Evolutionary conservation across 192 early-diverging fungal genomes (phyloP).

Genomic region (Entophlyctis luteolus): DNA sequence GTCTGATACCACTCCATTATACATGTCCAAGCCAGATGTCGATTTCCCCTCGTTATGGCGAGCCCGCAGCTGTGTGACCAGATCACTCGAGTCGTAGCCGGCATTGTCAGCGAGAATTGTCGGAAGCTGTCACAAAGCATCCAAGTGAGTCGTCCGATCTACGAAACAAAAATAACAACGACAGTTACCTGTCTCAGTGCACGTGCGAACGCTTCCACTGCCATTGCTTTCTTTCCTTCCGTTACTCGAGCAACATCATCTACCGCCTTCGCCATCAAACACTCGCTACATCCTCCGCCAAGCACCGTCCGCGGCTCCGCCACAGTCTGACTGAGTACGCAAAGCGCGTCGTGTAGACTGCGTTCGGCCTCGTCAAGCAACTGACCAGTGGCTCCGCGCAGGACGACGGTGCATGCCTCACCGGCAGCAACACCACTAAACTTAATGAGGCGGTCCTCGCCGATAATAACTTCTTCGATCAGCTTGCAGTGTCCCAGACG

Average conservation of each 20-base stretch:
- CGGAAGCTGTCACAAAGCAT: constrained; percentile 68
- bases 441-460: constrained; percentile 96
- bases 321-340: constrained; percentile 92
- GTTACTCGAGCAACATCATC: constrained; percentile 88
- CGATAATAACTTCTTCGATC: constrained; percentile 98
- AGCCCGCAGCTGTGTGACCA: constrained; percentile 89
- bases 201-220: constrained; percentile 90
- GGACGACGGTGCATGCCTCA: constrained; percentile 95
- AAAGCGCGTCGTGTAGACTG: constrained; percentile 93
- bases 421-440: constrained; percentile 93
- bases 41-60: constrained; percentile 83
- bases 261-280: constrained; percentile 95
- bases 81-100: constrained; percentile 90
- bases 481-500: constrained; percentile 90
- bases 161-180: constrained; percentile 10
- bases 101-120: constrained; percentile 97
- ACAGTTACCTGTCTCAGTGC: constrained; percentile 67
- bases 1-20: constrained; percentile 71
- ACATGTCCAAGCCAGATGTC: constrained; percentile 84
- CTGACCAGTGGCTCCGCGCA: constrained; percentile 92
- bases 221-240: constrained; percentile 91
- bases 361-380: constrained; percentile 96
- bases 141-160: too few relatives aligned
- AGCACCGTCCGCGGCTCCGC: constrained; percentile 88
- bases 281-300: constrained; percentile 95